Base-by-base conservation (phyloP, 2,329 filamentous ascomycete species). In the Apiospora aurea region DNA sequence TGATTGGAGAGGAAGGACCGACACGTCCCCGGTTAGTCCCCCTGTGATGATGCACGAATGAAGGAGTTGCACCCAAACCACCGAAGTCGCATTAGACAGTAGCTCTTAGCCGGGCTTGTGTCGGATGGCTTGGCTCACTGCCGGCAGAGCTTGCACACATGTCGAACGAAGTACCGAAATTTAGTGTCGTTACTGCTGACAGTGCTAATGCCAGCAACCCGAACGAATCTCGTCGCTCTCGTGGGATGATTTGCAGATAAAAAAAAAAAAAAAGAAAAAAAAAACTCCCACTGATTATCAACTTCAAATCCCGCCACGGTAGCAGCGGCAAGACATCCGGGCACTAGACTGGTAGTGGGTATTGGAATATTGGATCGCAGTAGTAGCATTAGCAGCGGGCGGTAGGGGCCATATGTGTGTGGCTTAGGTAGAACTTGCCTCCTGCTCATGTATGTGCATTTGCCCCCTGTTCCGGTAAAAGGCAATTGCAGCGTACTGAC, bases 41-140 rank as follows among this genome's bases (percentile, higher is more conserved):
- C 49, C 49, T 53, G 24, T 53, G 49, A 5, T 53, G 51, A 29
- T 29, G 57, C 29, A 21, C 53, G 26, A 34, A 61, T 61, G 26
- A 61, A 61, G 53, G 53, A 34, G 21, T 4, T 10, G 29, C 29
- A 61, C 34, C 26, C 53, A 61, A 61, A 61, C 53, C 53, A 61
- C 26, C 53, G 8, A 61, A 21, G 53, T 61, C 53, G 53, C 53
- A 38, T 61, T 34, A 61, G 16, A 61, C 53, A 38, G 21, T 61
- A 61, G 53, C 53, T 34, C 5, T 1, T 21, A 61, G 16, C 2
- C 16, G 13, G n/a, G 49, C 24, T 16, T 16, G 49, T 29, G 24
- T 29, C 49, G 51, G 26, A 3, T 34, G 24, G 26, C 51, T 57
- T 34, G 26, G 26, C 26, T 16, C 26, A 18, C 26, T 18, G 26